Base-by-base conservation (phyloP, 345 rosid species). In the Linum tenue region DNA sequence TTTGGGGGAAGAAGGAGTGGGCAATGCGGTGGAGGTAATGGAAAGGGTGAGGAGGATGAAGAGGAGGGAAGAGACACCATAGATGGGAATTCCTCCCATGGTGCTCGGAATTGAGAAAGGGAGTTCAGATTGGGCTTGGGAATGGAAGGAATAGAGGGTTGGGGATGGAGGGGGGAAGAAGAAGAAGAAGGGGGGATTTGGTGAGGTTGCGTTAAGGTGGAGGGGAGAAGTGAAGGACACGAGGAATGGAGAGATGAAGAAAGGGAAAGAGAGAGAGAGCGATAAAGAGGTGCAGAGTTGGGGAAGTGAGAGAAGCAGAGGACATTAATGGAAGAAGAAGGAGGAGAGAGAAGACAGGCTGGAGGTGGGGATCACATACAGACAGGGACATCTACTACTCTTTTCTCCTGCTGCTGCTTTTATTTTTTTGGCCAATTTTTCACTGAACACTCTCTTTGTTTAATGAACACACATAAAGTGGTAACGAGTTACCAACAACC, bases 21-120 rank as follows among this genome's bases (percentile, higher is more conserved):
- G 50, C 10, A 48, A 48, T 48, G 53, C 53, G 53, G 53, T 15
- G 53, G 53, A 12, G 53, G 53, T 9, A 15, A 10, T 6, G 53
- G 14, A 63, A 3, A 73, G 35, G 64, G 14, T 2, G 50, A 62
- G 22, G 44, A 62, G 35, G 50, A 41, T 15, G 31, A 40, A 8
- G 51, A 16, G 50, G 48, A 62, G 5, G 64, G n/a, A 62, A 35
- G 50, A 39, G 64, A 39, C 64, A n/a, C 64, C 64, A 62, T 62
- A 62, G 64, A 62, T 39, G 44, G 16, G 64, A 22, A 22, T 22
- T 1, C 50, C 50, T 39, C 40, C 64, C 64, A 62, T 62, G 64
- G 64, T 22, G 64, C 50, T 40, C 40, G 43, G 64, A 17, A 16
- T 62, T 5, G 64, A 11, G 44, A 50, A 9, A 5, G 38, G 3